These are phyloP conservation scores for Tremella fuciformis DNA, from an alignment of 768 basidiomycete species.

Conservation along the genomic window DNA sequence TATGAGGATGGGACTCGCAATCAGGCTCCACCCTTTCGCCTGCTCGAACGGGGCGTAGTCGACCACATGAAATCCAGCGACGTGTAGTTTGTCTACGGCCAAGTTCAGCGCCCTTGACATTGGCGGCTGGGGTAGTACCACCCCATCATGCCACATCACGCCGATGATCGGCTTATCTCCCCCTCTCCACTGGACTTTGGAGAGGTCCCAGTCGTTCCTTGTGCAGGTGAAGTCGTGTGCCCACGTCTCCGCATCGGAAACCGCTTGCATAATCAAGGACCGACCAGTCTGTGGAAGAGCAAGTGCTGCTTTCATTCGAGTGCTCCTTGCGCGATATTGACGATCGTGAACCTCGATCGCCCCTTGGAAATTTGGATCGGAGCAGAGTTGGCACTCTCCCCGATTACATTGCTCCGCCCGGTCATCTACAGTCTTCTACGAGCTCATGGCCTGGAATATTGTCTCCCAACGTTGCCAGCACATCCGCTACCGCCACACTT, in stretches of 20 bases:
- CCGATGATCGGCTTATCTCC: conserved; percentile 1
- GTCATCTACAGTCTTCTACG: too few relatives aligned
- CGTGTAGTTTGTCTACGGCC: conserved; percentile 25
- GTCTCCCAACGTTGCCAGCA: too few relatives aligned
- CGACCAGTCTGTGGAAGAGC: too few relatives aligned
- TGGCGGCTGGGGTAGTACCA: conserved; percentile 35
- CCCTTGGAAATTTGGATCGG: too few relatives aligned
- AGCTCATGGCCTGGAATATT: too few relatives aligned
- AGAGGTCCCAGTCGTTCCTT: neutral
- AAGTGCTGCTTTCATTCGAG: too few relatives aligned
- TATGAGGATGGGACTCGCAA: conserved; percentile 5
- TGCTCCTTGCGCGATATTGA: too few relatives aligned
- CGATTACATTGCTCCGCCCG: too few relatives aligned
- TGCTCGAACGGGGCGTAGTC: conserved; percentile 10
- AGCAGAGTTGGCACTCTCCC: too few relatives aligned
- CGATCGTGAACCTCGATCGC: too few relatives aligned
- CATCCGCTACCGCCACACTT: too few relatives aligned
- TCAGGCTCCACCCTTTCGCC: neutral
- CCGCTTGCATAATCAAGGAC: conserved; percentile 60
- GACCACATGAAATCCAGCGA: conserved; percentile 39
- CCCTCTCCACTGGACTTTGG: neutral
- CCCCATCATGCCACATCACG: conserved; percentile 33
- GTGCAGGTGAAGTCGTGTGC: neutral
- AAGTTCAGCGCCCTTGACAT: conserved; percentile 26
- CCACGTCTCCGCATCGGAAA: conserved; percentile 53